Percentiles rank a stretch among this genome's conserved stretches.
These are phyloP conservation scores for Tardiomyces digboiensis DNA, from an alignment of 1,139 yeast genomes.

Conservation along the genomic window DNA sequence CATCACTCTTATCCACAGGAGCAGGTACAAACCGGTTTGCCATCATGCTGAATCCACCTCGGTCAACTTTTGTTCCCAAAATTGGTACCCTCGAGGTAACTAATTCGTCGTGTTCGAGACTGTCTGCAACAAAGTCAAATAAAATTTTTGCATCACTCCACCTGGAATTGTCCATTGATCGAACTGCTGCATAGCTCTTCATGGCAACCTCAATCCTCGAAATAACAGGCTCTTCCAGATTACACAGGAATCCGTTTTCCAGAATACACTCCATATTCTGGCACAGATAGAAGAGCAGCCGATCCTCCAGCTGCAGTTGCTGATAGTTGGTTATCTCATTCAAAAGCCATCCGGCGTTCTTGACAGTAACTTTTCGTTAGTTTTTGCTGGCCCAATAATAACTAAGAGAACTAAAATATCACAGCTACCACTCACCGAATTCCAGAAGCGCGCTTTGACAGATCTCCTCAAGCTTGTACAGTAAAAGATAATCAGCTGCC, in stretches of 20 bases:
- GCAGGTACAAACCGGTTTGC: not conserved
- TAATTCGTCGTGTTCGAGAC: conserved; percentile 10
- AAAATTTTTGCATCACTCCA: not conserved
- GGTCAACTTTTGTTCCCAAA: conserved; percentile 7
- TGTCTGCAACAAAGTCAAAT: not conserved
- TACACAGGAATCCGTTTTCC: conserved; percentile 34
- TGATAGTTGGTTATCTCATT: conserved; percentile 43
- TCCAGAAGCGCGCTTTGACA: conserved; percentile 57
- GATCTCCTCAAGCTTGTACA: conserved; percentile 48
- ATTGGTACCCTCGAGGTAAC: conserved; percentile 10
- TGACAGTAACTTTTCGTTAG: conserved; percentile 38
- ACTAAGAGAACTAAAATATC: not conserved
- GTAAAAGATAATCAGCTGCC: conserved; percentile 53
- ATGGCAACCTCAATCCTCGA: conserved; percentile 22
- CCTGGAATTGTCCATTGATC: not conserved
- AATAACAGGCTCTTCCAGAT: conserved; percentile 25
- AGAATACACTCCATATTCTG: conserved; percentile 57
- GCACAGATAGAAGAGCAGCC: conserved; percentile 60
- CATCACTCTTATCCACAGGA: not conserved
- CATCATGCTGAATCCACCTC: not conserved
- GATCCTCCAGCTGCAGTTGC: conserved; percentile 46
- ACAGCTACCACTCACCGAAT: too few species aligned
- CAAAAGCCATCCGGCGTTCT: conserved; percentile 50
- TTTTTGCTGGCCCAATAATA: conserved; percentile 3
- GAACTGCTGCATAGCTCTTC: conserved; percentile 4